Conservation (phyloP, 345 rosid genomes). For the Salix koriyanagi region DNA sequence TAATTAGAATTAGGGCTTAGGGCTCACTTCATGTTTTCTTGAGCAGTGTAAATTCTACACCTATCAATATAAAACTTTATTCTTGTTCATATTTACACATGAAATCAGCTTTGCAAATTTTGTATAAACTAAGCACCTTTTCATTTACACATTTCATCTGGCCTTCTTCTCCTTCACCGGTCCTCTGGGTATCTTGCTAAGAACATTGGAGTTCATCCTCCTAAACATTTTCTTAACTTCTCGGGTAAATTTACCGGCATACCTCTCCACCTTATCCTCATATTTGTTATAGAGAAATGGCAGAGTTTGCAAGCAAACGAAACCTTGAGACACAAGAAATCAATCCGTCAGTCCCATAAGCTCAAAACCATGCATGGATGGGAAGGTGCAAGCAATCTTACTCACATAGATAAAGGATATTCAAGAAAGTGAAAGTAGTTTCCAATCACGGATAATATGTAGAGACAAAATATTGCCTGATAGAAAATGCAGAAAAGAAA, state of each 20-base stretch:
- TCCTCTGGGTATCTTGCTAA: conserved; percentile 82
- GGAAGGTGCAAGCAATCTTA: background rate
- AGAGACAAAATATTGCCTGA: conserved; percentile 49
- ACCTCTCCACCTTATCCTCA: conserved; percentile 57
- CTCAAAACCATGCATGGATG: background rate
- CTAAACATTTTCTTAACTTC: conserved; percentile 40
- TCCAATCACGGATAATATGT: conserved; percentile 66
- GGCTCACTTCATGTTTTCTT: too few species aligned
- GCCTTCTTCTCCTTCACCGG: conserved; percentile 54
- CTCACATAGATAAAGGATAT: conserved; percentile 73
- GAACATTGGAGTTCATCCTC: conserved; percentile 49
- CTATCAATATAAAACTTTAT: background rate
- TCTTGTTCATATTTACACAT: background rate
- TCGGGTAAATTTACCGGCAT: conserved; percentile 29
- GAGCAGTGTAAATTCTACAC: too few species aligned
- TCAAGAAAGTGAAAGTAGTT: conserved; percentile 62
- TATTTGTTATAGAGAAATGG: conserved; percentile 63
- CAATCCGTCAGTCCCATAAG: background rate
- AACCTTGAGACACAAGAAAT: conserved; percentile 27
- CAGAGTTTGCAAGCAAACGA: conserved; percentile 48
- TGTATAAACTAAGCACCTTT: background rate
- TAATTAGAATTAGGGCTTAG: too few species aligned
- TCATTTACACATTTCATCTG: conserved; percentile 15
- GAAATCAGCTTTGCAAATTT: background rate
- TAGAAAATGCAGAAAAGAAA: background rate